Base-by-base conservation (phyloP, 495 filamentous ascomycete species). In the Neohortaea acidophila region DNA sequence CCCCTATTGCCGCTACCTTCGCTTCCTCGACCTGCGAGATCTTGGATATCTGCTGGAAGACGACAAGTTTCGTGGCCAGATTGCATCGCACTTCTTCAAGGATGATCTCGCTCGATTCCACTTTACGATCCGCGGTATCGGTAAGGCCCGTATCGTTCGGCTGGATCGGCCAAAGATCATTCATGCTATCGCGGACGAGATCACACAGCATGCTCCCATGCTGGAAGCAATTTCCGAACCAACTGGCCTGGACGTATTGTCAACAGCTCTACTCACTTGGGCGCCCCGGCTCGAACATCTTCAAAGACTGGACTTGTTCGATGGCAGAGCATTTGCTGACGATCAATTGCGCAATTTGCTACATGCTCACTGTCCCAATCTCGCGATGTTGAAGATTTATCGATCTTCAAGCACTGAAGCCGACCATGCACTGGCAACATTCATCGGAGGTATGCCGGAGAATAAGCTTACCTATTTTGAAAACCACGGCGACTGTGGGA, bases 1-100 rank as follows among this genome's bases (percentile, higher is more conserved):
- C 43, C 77, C 77, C 0, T 85, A 87, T 47, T 77, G 70, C 48
- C 62, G 65, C 22, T 83, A 78, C 54, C 68, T 84, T 30, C 70
- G 70, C 21, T 52, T 61, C 17, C 57, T 87, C 20, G 68, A 77
- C 47, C 60, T 83, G 1, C 56, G 68, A 41, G 73, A 75, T 44
- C 61, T 85, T 3, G 45, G 59, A 24, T 51, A 69, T 15, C 62
- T 80, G 13, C 61, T 84, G 8, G 61, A 68, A 2, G 68, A 78
- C 41, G 43, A 66, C 3, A 54, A 43, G 17, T 66, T 66, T 33
- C 54, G 56, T 19, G 47, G 53, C 13, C 41, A 51, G 20, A 52
- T 66, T 14, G 47, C 53, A 17, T 53, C 66, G 63, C 62, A 60
- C 8, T 61, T 61, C 46, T 61, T 61, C 37, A 38, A 49, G 10